Evolutionary conservation across 768 basidiomycete species (phyloP), one percentile per base, ranked within the genome.

Genomic region (Boletus reticulatus): DNA sequence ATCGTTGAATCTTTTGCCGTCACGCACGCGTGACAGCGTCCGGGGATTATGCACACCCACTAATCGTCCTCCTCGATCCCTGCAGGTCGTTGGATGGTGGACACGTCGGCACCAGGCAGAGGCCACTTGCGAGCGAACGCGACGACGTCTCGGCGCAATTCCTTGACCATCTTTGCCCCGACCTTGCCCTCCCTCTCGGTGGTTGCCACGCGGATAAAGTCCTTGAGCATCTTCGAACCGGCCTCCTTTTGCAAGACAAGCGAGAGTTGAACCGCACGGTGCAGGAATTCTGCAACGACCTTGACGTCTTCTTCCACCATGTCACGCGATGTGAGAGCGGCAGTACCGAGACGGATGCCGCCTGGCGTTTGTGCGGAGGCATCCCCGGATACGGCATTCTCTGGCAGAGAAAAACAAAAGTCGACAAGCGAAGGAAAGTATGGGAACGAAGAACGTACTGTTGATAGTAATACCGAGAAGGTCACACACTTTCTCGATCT

Each of bases 401-500:
- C 90, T 91, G 2, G 29, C 29, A 29, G 27, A 27, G 64, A 37
- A 45, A 14, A 45, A 20, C 11, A 24, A 24, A 27, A 53, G 12
- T 45, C 31, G 4, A 41, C 22, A 17, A n/a, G 11, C 36, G 53
- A 48, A 44, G 60, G 16, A 46, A 48, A 22, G 3, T 39, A 17
- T 38, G 37, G 6, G 29, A 48, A 51, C 14, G 24, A 46, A 34
- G 4, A 31, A 74, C 89, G 64, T 62, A 92, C 91, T 94, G 79
- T 94, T 94, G 75, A 98, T 93, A 32, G 95, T 98, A 71, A 98
- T 97, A 55, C 93, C 93, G 73, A 93, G 85, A 48, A 97, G 80
- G 71, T 98, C 96, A 73, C 97, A 97, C 63, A 99, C 84, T 80
- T 97, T 98, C 81, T 98, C 96, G 55, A 99, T 86, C 76, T 98